Evolutionary conservation across 2,329 filamentous ascomycete species (phyloP).

Genomic region (Aspergillus caelatus): DNA sequence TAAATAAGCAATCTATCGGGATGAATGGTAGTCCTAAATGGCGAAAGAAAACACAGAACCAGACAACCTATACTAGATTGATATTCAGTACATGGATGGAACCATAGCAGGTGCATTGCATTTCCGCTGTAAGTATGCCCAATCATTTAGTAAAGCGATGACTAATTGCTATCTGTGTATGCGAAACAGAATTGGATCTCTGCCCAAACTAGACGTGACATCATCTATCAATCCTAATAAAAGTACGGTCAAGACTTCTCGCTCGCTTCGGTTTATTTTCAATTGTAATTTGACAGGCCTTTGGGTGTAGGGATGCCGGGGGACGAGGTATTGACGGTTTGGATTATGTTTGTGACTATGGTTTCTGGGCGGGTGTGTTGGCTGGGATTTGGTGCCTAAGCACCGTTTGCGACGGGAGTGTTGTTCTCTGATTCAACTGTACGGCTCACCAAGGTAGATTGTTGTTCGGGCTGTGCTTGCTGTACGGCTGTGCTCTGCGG

Average conservation of each 20-base stretch:
- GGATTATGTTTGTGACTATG: neutral
- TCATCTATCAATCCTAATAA: neutral
- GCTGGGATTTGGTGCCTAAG: neutral
- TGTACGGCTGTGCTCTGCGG: conserved; percentile 45
- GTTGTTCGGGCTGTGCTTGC: conserved; percentile 15
- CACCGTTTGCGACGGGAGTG: neutral
- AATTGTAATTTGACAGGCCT: neutral
- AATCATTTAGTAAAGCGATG: neutral
- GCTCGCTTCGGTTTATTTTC: neutral
- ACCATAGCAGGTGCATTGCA: neutral
- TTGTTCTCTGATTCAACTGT: conserved; percentile 2
- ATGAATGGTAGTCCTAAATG: neutral
- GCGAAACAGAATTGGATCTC: neutral
- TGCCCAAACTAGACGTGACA: neutral
- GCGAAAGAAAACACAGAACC: neutral
- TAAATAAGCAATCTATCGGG: neutral
- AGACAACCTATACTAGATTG: neutral
- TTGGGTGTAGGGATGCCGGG: neutral
- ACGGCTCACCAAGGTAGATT: conserved; percentile 16
- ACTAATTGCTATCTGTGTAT: neutral
- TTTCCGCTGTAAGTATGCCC: neutral
- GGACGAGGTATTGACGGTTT: neutral
- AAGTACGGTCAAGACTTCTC: neutral
- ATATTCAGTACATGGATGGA: neutral
- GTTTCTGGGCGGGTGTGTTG: neutral